These are phyloP conservation scores for Lyophyllum semitale DNA, from an alignment of 768 basidiomycete species.

Conservation along the genomic window DNA sequence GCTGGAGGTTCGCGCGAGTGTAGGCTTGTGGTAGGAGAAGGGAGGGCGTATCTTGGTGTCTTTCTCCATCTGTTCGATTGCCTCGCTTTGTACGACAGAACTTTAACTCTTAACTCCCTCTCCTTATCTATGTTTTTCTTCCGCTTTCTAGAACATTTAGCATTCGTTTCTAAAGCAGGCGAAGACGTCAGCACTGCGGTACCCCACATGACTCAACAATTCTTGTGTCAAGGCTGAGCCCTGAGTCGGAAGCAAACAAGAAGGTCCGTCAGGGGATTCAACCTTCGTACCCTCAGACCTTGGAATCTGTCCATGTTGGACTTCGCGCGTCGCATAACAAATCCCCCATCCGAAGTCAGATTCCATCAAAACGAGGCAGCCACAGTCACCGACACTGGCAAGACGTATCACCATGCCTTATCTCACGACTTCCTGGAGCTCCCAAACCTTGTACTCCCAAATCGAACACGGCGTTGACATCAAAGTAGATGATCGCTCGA, in stretches of 20 bases:
- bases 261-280: not conserved
- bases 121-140: conserved; percentile 7
- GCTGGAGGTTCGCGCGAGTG: not conserved
- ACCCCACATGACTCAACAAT: conserved; percentile 11
- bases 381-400: not conserved
- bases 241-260: not conserved
- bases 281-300: conserved; percentile 1
- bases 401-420: not conserved
- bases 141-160: conserved; percentile 5
- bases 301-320: conserved; percentile 4
- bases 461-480: not conserved
- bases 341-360: conserved; percentile 3
- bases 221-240: not conserved
- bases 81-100: conserved; percentile 9
- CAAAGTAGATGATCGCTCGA: not conserved
- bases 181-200: not conserved
- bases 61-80: conserved; percentile 11
- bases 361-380: conserved; percentile 11
- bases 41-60: conserved; percentile 1
- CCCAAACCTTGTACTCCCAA: not conserved
- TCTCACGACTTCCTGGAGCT: not conserved
- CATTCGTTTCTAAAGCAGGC: not conserved
- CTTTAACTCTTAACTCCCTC: not conserved
- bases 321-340: conserved; percentile 5
- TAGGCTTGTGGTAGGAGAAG: conserved; percentile 1